Evolutionary conservation across 805 yeast genomes (phyloP).

Genomic region (Wickerhamomyces kurtzmanii): DNA sequence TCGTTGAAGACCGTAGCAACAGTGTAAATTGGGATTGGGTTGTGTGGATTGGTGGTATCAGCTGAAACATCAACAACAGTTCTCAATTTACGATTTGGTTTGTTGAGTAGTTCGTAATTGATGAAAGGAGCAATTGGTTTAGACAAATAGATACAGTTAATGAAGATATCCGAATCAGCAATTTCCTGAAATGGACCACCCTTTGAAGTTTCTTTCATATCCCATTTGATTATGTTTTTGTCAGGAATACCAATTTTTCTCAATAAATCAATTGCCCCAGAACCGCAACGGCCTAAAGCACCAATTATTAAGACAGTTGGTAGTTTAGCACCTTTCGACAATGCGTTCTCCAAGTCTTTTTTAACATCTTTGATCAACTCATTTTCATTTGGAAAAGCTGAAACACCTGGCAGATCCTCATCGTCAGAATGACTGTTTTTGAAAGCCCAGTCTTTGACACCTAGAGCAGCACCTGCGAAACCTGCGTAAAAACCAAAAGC

Average conservation of each 20-base stretch:
- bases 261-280: conserved; percentile 87
- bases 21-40: conserved; percentile 91
- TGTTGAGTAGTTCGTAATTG: conserved; percentile 57
- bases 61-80: conserved; percentile 97
- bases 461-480: conserved; percentile 99
- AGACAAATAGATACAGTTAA: conserved; percentile 93
- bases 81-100: conserved; percentile 63
- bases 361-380: conserved; percentile 67
- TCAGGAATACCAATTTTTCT: conserved; percentile 84
- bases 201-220: conserved; percentile 88
- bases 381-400: conserved; percentile 75
- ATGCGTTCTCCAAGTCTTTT: conserved; percentile 45
- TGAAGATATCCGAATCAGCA: conserved; percentile 75
- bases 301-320: conserved; percentile 90
- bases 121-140: conserved; percentile 91
- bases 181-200: conserved; percentile 98
- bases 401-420: conserved; percentile 67
- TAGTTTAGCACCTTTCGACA: conserved; percentile 46
- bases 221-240: conserved; percentile 83
- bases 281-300: conserved; percentile 97
- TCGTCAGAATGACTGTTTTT: conserved; percentile 65
- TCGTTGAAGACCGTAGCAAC: conserved; percentile 84
- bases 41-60: conserved; percentile 96
- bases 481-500: conserved; percentile 99
- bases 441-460: conserved; percentile 89